Conservation (phyloP, 2,329 filamentous ascomycete genomes). For the Penicillium sp. region DNA sequence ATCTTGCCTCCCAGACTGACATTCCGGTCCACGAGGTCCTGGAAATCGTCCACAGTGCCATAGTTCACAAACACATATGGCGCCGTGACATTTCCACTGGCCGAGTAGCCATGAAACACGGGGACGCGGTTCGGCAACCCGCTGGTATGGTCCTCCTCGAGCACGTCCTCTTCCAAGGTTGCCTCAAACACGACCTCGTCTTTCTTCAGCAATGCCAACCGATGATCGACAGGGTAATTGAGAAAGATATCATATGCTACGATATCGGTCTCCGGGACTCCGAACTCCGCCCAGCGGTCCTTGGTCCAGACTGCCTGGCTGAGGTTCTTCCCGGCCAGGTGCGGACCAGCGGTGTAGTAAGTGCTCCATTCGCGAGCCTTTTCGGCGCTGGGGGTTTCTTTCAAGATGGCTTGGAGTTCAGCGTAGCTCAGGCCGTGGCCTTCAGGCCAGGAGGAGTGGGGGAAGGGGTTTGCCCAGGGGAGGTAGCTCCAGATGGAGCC, state of each 20-base stretch:
- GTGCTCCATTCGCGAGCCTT: constrained; percentile 62
- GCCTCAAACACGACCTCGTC: constrained; percentile 65
- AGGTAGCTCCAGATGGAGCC: constrained; percentile 35
- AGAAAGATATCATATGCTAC: constrained; percentile 66
- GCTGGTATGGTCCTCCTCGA: constrained; percentile 74
- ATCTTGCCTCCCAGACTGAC: constrained; percentile 75
- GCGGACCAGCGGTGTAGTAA: constrained; percentile 68
- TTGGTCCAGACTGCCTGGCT: constrained; percentile 70
- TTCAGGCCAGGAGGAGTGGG: constrained; percentile 35
- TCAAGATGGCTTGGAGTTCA: too few relatives aligned
- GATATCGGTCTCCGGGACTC: constrained; percentile 50
- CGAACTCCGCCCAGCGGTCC: constrained; percentile 64
- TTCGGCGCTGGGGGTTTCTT: constrained; percentile 45
- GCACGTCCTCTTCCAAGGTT: constrained; percentile 69
- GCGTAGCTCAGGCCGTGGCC: constrained; percentile 43
- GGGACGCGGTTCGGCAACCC: constrained; percentile 64
- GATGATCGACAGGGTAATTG: constrained; percentile 66
- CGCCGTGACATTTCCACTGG: constrained; percentile 80
- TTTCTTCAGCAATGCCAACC: constrained; percentile 56
- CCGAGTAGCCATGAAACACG: constrained; percentile 91
- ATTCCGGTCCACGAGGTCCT: constrained; percentile 76
- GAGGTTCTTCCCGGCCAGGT: constrained; percentile 68
- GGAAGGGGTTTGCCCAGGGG: constrained; percentile 32
- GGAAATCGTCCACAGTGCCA: constrained; percentile 72
- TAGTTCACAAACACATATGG: constrained; percentile 85